A percentile compares a stretch with the other conserved stretches of the same genome.
phyloP scores from a whole-genome alignment of 1,284 basidiomycete genomes.

The Sporisorium sorghi region DNA sequence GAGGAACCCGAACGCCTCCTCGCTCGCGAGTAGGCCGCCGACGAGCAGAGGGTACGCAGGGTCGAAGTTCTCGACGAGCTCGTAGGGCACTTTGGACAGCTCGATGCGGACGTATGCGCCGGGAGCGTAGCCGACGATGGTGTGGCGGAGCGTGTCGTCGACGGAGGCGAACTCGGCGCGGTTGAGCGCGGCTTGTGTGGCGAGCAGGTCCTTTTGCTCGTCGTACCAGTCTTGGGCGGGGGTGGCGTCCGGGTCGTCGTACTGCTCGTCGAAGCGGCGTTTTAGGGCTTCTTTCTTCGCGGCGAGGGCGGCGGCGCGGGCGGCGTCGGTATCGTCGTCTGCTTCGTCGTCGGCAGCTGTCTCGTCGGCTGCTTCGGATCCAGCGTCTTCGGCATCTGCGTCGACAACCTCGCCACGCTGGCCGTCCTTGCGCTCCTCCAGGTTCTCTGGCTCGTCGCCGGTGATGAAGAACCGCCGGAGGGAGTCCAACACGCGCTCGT shows the following conservation, averaged over 20 bases:
- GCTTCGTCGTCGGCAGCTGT: constrained; percentile 66
- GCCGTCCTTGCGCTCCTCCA: constrained; percentile 52
- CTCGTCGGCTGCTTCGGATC: constrained; percentile 66
- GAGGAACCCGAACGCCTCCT: constrained; percentile 89
- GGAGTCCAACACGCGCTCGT: constrained; percentile 85
- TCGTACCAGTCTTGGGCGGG: constrained; percentile 66
- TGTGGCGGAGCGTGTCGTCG: constrained; percentile 80
- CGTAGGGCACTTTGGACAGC: constrained; percentile 83
- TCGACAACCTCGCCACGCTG: constrained; percentile 38
- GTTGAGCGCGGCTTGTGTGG: constrained; percentile 85
- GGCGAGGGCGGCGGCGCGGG: constrained; percentile 76
- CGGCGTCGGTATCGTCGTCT: constrained; percentile 68
- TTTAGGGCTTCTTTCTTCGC: constrained; percentile 92
- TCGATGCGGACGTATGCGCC: constrained; percentile 96
- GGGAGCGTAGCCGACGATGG: constrained; percentile 89
- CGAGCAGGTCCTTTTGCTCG: constrained; percentile 89
- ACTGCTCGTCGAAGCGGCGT: constrained; percentile 95
- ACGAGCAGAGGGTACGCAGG: constrained; percentile 89
- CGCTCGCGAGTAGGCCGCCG: constrained; percentile 89
- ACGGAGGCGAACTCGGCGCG: constrained; percentile 85
- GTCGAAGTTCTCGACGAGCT: constrained; percentile 93
- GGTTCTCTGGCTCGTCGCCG: constrained; percentile 71
- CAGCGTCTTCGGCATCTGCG: constrained; percentile 68
- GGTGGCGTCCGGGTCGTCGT: constrained; percentile 82
- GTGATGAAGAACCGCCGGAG: constrained; percentile 93